Percentiles rank a stretch among this genome's conserved stretches.
Evolutionary conservation across 495 filamentous ascomycete species (phyloP).

Genomic region (Penicillium goetzii): DNA sequence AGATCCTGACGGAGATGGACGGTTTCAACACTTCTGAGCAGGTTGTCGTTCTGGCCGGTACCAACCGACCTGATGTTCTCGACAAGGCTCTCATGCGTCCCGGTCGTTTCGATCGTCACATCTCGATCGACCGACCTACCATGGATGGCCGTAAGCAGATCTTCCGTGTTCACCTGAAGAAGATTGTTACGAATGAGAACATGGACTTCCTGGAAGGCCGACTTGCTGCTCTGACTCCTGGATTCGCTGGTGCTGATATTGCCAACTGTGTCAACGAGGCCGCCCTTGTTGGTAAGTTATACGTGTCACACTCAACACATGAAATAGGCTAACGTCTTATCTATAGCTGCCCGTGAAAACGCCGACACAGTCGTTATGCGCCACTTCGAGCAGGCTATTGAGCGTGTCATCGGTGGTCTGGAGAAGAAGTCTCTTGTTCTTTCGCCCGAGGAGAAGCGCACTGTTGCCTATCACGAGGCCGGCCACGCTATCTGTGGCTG

Average conservation of each 20-base stretch:
- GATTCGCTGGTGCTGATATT: slow-evolving; percentile 96
- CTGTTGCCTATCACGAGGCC: slow-evolving; percentile 96
- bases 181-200: slow-evolving; percentile 90
- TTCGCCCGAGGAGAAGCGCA: slow-evolving; percentile 88
- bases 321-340: slow-evolving; percentile 38
- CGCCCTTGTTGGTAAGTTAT: slow-evolving; percentile 84
- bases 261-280: slow-evolving; percentile 98
- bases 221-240: slow-evolving; percentile 88
- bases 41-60: slow-evolving; percentile 97
- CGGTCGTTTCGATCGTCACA: slow-evolving; percentile 95
- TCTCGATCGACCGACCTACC: slow-evolving; percentile 87
- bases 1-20: slow-evolving; percentile 99
- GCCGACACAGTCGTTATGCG: slow-evolving; percentile 77
- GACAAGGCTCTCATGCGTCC: slow-evolving; percentile 96
- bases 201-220: slow-evolving; percentile 83
- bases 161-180: slow-evolving; percentile 88
- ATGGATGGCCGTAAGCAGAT: slow-evolving; percentile 97
- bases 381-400: slow-evolving; percentile 97
- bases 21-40: slow-evolving; percentile 98
- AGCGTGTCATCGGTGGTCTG: slow-evolving; percentile 92
- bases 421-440: slow-evolving; percentile 96
- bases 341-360: slow-evolving; percentile 76
- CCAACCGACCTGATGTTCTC: slow-evolving; percentile 90
- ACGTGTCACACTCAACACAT: background rate
- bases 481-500: slow-evolving; percentile 98